Evolutionary conservation across 331 rosid species (phyloP).

Genomic region (Rhamnella rubrinervis): DNA sequence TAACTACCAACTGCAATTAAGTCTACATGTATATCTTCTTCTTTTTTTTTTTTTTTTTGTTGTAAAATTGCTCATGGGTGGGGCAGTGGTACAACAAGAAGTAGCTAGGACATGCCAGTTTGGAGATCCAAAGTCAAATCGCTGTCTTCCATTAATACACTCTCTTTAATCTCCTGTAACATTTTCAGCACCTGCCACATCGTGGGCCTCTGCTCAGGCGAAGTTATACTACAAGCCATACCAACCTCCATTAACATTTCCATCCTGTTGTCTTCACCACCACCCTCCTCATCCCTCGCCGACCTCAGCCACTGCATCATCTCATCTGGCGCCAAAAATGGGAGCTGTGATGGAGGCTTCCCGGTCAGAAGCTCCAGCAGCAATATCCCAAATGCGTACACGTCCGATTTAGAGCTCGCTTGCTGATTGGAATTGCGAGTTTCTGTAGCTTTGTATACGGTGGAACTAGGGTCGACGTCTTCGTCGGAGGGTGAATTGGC

Average conservation of each 20-base stretch:
- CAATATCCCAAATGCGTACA: slow-evolving; percentile 71
- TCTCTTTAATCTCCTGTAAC: slow-evolving; percentile 85
- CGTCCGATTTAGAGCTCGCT: slow-evolving; percentile 62
- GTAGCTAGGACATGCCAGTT: slow-evolving; percentile 16
- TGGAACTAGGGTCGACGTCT: slow-evolving; percentile 36
- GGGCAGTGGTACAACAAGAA: neutral
- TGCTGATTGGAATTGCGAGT: slow-evolving; percentile 42
- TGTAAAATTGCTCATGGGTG: neutral
- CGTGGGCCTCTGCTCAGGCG: slow-evolving; percentile 89
- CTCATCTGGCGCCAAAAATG: slow-evolving; percentile 48
- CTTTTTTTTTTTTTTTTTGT: slow-evolving; percentile 15
- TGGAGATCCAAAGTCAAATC: slow-evolving; percentile 34
- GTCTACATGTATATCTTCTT: slow-evolving; percentile 3
- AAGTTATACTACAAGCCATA: slow-evolving; percentile 59
- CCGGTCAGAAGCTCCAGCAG: slow-evolving; percentile 79
- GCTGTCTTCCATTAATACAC: slow-evolving; percentile 51
- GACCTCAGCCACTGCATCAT: slow-evolving; percentile 66
- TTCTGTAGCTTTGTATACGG: slow-evolving; percentile 74
- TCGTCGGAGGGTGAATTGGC: slow-evolving; percentile 30
- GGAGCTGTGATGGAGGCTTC: slow-evolving; percentile 59
- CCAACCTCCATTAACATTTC: slow-evolving; percentile 81
- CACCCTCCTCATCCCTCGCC: slow-evolving; percentile 47
- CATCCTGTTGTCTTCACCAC: slow-evolving; percentile 52
- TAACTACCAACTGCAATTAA: too few species aligned
- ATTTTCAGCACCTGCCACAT: slow-evolving; percentile 96